Evolutionary conservation across 345 rosid species (phyloP), one percentile per base, ranked within the genome.

Genomic region (Acer saccharum): DNA sequence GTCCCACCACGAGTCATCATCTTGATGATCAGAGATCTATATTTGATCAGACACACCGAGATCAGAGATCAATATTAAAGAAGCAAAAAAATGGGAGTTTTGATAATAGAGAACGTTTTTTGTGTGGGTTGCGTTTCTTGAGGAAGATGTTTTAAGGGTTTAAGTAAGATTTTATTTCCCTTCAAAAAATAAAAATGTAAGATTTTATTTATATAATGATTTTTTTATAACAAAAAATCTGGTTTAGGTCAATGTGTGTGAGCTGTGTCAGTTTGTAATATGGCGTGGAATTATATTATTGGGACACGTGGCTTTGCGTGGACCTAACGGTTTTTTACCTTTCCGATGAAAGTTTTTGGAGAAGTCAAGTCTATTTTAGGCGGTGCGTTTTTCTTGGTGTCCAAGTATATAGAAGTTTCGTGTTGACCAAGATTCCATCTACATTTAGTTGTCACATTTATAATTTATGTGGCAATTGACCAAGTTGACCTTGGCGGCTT

Each of bases 61-160:
- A 29, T 43, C 25, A 17, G 43, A 20, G 69, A 50, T 70, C 21
- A 25, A 27, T 9, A 52, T 23, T 12, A 12, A 21, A 69, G 46
- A 46, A 23, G 60, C 75, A 54, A 63, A 65, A 41, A 65, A 57
- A 55, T 69, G 52, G 78, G 71, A 74, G 65, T 39, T 65, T n/a
- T 46, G n/a, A 16, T 5, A 11, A 57, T 50, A 5, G 61, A 48
- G 16, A 44, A 4, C 10, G 1, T 25, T 73, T 74, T 11, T n/a
- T 17, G 13, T 14, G 20, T 18, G 3, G 23, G 18, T 27, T 54
- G 65, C n/a, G 8, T 50, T 50, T 23, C 58, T 41, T n/a, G 14
- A 7, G 14, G 20, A 7, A 8, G 18, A 21, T 10, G 10, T 1
- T 9, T 1, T 14, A 10, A 21, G 58, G 72, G 72, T 44, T 68